Base-by-base conservation (phyloP, 2,329 filamentous ascomycete genomes). In the Knoxdaviesia proteae region DNA sequence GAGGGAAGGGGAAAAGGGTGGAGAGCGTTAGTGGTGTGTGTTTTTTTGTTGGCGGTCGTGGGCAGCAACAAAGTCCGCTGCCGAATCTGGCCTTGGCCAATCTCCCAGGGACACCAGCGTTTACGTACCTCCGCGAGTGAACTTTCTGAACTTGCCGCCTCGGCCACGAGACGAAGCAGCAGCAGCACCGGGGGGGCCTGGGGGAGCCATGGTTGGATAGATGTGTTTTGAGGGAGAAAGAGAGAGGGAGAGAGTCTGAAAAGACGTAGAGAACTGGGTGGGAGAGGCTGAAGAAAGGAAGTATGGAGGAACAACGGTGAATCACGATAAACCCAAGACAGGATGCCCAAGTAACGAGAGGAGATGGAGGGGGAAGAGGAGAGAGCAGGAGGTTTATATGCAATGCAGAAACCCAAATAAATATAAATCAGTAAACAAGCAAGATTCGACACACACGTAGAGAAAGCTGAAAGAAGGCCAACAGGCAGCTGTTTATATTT, bases 141-240 rank as follows among this genome's bases (percentile, higher is more conserved):
- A 84, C 68, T 94, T 96, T 66, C 77, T 82, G 61, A 88, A 94
- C 65, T 96, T 96, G 62, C 87, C 84, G 54, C 81, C 86, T 57
- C 87, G 81, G 52, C 84, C 86, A 57, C 84, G 72, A 49, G 78
- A 68, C 58, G 58, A 65, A 36, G 59, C 53, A 49, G 64, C 65
- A 38, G 67, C 60, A 42, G 58, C 56, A 46, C 57, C 56, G 20
- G 20, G 20, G 20, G 20, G 20, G 48, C 59, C 58, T 42, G 40
- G 32, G 37, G 42, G 45, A 56, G 65, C 58, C 69, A 74, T 69
- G 20, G 20, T 20, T 41, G 52, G 62, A 54, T 46, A 39, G 32
- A 38, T 44, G 41, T 36, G 36, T 35, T 44, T 32, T 5, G n/a
- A 29, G 31, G 30, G 39, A 7, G 11, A n/a, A 41, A 34, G 7